phyloP scores from a whole-genome alignment of 768 basidiomycete species.

The Galerina marginata region DNA sequence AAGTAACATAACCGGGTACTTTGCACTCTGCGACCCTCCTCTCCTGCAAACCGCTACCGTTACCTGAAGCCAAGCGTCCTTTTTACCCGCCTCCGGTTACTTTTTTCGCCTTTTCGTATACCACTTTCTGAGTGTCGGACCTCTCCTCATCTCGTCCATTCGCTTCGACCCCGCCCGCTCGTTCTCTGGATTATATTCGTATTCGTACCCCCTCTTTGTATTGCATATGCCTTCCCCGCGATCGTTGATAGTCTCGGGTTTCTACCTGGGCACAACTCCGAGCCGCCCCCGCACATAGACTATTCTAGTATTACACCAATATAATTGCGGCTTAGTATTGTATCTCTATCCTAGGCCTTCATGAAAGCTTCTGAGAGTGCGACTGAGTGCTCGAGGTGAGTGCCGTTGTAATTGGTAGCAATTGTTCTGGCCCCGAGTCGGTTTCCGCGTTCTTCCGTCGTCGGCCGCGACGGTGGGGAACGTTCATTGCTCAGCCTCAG shows the following conservation, averaged over 20 bases:
- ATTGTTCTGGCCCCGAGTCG: too few species aligned
- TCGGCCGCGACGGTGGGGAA: too few species aligned
- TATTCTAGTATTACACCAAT: slow-evolving; percentile 15
- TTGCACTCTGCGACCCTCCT: not conserved
- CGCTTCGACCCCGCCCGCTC: slow-evolving; percentile 9
- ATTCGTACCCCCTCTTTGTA: not conserved
- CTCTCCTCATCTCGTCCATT: slow-evolving; percentile 8
- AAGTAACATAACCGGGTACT: slow-evolving; percentile 5
- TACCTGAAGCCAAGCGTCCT: not conserved
- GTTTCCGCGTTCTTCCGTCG: too few species aligned
- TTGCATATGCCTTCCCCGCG: not conserved
- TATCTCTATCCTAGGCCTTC: not conserved
- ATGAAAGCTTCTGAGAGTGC: too few species aligned
- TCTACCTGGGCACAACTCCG: not conserved
- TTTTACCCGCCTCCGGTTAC: not conserved
- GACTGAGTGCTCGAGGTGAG: too few species aligned
- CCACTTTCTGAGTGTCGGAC: slow-evolving; percentile 7
- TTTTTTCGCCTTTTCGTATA: slow-evolving; percentile 6
- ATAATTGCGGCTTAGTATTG: slow-evolving; percentile 11
- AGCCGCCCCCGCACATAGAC: slow-evolving; percentile 10
- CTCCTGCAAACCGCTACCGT: not conserved
- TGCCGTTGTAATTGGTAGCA: too few species aligned
- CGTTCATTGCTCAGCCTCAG: too few species aligned
- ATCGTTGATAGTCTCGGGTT: not conserved
- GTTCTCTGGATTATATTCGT: slow-evolving; percentile 4